A percentile compares a stretch with the other conserved stretches of the same genome.
Conservation (phyloP, 495 filamentous ascomycete genomes). For the Amniculicola lignicola region DNA sequence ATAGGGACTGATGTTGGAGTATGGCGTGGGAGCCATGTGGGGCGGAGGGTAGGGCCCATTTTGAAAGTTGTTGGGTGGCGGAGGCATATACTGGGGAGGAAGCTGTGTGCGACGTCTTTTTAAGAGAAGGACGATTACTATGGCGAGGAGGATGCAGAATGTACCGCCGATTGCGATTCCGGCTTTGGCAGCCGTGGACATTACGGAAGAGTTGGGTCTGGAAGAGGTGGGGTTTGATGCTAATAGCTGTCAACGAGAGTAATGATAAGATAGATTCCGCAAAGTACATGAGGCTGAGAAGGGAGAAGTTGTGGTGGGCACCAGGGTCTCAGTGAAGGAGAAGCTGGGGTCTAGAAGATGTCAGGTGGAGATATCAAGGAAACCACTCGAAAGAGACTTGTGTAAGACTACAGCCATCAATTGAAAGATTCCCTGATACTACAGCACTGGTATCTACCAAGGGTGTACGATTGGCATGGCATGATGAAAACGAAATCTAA, state of each 20-base stretch:
- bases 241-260: neutral
- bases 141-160: slow-evolving; percentile 17
- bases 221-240: neutral
- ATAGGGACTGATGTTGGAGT: slow-evolving; percentile 6
- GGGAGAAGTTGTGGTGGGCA: no score
- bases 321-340: neutral
- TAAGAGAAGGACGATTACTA: slow-evolving; percentile 9
- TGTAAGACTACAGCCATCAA: no score
- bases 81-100: slow-evolving; percentile 4
- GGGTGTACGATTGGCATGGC: neutral
- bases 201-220: neutral
- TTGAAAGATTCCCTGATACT: no score
- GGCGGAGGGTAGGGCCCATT: neutral
- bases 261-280: neutral
- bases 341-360: neutral
- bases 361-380: neutral
- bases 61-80: neutral
- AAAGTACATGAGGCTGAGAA: neutral
- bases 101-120: neutral
- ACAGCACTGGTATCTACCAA: neutral
- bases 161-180: slow-evolving; percentile 16
- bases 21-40: slow-evolving; percentile 19
- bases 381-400: no score
- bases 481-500: neutral
- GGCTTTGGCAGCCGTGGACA: slow-evolving; percentile 14